Conservation (phyloP, 1,284 basidiomycete species). For the Puccinia coronata region DNA sequence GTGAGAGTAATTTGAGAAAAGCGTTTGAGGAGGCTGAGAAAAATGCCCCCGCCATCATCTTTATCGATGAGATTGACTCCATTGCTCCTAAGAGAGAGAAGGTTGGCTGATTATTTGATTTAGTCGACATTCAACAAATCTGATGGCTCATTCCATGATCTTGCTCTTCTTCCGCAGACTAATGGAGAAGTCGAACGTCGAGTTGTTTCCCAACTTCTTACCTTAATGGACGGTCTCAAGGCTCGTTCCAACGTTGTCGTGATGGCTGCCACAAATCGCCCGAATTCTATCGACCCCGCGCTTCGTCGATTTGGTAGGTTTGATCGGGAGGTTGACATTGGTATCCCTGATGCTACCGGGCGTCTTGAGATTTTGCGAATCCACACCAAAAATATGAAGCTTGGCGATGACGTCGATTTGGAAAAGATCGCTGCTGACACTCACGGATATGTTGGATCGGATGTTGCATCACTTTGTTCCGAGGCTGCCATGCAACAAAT, state of each 20-base stretch:
- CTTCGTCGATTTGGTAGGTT: slow-evolving; percentile 89
- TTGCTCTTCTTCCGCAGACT: slow-evolving; percentile 74
- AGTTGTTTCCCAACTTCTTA: slow-evolving; percentile 91
- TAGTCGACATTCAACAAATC: slow-evolving; percentile 71
- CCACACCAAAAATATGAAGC: slow-evolving; percentile 76
- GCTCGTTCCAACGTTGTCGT: slow-evolving; percentile 79
- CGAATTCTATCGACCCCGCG: slow-evolving; percentile 95
- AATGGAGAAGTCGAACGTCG: slow-evolving; percentile 81
- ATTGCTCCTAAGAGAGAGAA: slow-evolving; percentile 87
- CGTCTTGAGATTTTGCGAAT: slow-evolving; percentile 81
- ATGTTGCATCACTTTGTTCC: slow-evolving; percentile 85
- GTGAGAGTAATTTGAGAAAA: slow-evolving; percentile 91
- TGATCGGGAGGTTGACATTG: slow-evolving; percentile 96
- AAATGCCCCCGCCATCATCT: slow-evolving; percentile 78
- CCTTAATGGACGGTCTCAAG: slow-evolving; percentile 93
- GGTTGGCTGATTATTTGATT: slow-evolving; percentile 95
- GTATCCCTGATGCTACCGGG: slow-evolving; percentile 82
- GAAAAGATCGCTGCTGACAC: slow-evolving; percentile 72
- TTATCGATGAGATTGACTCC: slow-evolving; percentile 95
- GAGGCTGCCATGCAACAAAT: slow-evolving; percentile 90
- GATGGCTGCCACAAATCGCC: slow-evolving; percentile 94
- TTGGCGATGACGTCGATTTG: slow-evolving; percentile 68
- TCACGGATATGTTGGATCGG: slow-evolving; percentile 96
- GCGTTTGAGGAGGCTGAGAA: slow-evolving; percentile 82
- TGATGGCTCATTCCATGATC: neutral